A percentile compares a stretch with the other conserved stretches of the same genome.
These are phyloP conservation scores for Fusarium nygamai DNA, from an alignment of 2,329 filamentous ascomycete genomes.

Conservation along the genomic window DNA sequence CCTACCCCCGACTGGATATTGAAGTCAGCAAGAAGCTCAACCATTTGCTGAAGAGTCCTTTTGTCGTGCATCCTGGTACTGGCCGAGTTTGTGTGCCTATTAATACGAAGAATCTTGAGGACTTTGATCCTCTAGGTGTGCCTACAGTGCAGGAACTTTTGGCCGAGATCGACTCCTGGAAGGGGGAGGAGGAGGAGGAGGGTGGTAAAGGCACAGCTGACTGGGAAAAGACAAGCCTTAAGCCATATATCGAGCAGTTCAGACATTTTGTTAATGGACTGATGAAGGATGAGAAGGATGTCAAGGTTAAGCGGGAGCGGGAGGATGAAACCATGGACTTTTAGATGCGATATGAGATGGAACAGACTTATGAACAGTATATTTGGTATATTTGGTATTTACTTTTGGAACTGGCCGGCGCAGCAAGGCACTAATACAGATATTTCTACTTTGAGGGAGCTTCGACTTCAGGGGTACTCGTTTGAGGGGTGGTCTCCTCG, in stretches of 20 bases:
- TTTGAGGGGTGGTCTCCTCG: background rate
- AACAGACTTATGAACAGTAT: constrained; percentile 25
- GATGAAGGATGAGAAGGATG: constrained; percentile 77
- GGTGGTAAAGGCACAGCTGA: constrained; percentile 67
- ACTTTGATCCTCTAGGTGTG: constrained; percentile 88
- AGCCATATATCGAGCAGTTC: constrained; percentile 92
- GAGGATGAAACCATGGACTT: constrained; percentile 66
- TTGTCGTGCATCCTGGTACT: constrained; percentile 95
- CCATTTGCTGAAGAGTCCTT: constrained; percentile 96
- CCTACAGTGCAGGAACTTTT: constrained; percentile 87
- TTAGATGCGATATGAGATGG: constrained; percentile 42
- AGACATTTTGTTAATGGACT: constrained; percentile 80
- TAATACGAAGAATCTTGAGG: constrained; percentile 75
- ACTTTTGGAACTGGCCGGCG: constrained; percentile 32
- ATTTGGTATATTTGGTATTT: constrained; percentile 31
- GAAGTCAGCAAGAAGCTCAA: constrained; percentile 98
- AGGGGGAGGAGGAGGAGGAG: constrained; percentile 55
- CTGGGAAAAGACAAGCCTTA: constrained; percentile 97
- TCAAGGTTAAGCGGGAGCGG: constrained; percentile 65
- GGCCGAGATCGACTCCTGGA: constrained; percentile 86
- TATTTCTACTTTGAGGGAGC: constrained; percentile 18
- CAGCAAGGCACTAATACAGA: constrained; percentile 27
- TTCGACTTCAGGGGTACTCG: constrained; percentile 7
- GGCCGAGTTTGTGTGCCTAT: constrained; percentile 96
- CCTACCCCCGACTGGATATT: constrained; percentile 95